phyloP scores from a whole-genome alignment of 257 asterid genomes.

The Thymus quinquecostatus region DNA sequence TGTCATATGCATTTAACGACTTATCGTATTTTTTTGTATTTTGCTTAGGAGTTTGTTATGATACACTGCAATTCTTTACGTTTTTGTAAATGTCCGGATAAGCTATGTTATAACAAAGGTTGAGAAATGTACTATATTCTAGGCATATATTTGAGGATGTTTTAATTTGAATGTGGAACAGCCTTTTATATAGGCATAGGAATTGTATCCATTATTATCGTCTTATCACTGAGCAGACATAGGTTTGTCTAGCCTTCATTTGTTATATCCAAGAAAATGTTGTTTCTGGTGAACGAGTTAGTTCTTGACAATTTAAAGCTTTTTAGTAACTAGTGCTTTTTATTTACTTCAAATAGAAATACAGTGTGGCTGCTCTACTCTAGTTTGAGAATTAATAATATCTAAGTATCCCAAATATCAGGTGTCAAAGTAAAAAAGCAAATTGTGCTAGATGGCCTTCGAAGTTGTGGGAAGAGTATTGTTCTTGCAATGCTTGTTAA shows the following conservation, averaged over 20 bases:
- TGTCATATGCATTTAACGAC: constrained; percentile 20
- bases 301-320: constrained; percentile 14
- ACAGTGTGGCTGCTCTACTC: neutral
- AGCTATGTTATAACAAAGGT: constrained; percentile 4
- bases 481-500: constrained; percentile 93
- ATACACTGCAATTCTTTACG: neutral
- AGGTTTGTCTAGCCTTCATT: neutral
- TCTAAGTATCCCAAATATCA: too few species aligned
- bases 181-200: neutral
- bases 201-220: neutral
- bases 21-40: neutral
- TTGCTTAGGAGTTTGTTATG: neutral
- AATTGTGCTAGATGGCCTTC: constrained; percentile 81
- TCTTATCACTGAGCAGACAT: neutral
- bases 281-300: neutral
- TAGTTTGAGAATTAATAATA: neutral
- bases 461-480: constrained; percentile 92
- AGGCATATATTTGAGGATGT: constrained; percentile 4
- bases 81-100: constrained; percentile 1
- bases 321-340: neutral
- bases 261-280: constrained; percentile 6
- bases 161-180: neutral
- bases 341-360: constrained; percentile 17
- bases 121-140: constrained; percentile 18
- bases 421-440: constrained; percentile 62